A percentile compares a stretch with the other conserved stretches of the same genome.
phyloP scores from a whole-genome alignment of 768 basidiomycete species.

The Wakefieldia striispora region DNA sequence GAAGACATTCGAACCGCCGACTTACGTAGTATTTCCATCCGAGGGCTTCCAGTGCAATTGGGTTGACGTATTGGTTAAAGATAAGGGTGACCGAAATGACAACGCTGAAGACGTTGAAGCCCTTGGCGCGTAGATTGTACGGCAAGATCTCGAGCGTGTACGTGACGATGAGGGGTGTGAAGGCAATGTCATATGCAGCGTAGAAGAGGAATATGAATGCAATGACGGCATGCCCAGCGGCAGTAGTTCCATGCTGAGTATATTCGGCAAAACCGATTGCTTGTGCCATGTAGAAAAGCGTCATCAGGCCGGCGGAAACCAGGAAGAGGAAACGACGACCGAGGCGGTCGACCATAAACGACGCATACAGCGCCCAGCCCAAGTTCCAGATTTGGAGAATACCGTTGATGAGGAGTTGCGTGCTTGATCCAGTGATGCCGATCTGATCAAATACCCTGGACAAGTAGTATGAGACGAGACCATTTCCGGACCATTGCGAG shows the following conservation, averaged over 20 bases:
- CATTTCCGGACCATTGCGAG: slow-evolving; percentile 86
- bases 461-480: slow-evolving; percentile 82
- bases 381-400: slow-evolving; percentile 85
- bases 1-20: neutral
- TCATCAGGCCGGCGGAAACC: slow-evolving; percentile 54
- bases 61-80: slow-evolving; percentile 90
- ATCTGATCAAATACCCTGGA: slow-evolving; percentile 67
- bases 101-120: slow-evolving; percentile 81
- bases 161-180: slow-evolving; percentile 81
- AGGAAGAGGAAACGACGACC: slow-evolving; percentile 75
- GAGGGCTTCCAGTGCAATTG: slow-evolving; percentile 62
- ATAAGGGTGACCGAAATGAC: slow-evolving; percentile 75
- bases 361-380: slow-evolving; percentile 54
- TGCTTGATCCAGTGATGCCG: slow-evolving; percentile 58
- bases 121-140: slow-evolving; percentile 80
- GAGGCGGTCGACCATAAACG: slow-evolving; percentile 59
- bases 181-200: slow-evolving; percentile 76
- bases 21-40: slow-evolving; percentile 76
- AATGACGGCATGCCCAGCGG: slow-evolving; percentile 69
- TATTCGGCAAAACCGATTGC: slow-evolving; percentile 64
- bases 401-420: slow-evolving; percentile 80
- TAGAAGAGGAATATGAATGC: slow-evolving; percentile 86
- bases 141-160: slow-evolving; percentile 91
- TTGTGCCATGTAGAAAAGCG: slow-evolving; percentile 65
- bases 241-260: slow-evolving; percentile 36